Conservation (phyloP, 179 eudicot species). For the Camellia oleifera region DNA sequence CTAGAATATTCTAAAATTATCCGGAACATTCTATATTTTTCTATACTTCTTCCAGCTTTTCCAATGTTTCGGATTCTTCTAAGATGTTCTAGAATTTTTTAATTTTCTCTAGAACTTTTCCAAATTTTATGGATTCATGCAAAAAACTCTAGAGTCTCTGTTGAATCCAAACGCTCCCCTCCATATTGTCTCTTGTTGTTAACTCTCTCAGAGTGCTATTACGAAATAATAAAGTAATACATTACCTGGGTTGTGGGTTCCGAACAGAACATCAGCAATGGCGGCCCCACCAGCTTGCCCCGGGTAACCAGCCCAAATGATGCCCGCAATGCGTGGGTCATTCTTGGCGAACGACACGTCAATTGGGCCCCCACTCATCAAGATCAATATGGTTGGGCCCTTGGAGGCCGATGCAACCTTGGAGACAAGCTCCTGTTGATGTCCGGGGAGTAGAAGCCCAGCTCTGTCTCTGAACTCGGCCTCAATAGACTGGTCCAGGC, state of each 20-base stretch:
- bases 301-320: conserved; percentile 78
- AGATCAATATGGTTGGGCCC: conserved; percentile 52
- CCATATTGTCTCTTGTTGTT: no score
- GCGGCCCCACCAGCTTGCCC: conserved; percentile 78
- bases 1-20: no score
- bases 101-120: no score
- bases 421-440: conserved; percentile 59
- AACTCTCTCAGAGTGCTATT: no score
- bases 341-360: conserved; percentile 61
- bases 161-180: no score
- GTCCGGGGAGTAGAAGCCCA: conserved; percentile 61
- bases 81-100: no score
- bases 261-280: conserved; percentile 64
- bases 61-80: no score
- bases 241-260: conserved; percentile 58
- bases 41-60: no score
- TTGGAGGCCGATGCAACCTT: conserved; percentile 51
- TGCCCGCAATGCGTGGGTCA: conserved; percentile 48
- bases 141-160: no score
- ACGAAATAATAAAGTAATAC: neutral
- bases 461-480: conserved; percentile 62
- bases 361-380: conserved; percentile 75
- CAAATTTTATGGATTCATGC: no score
- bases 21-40: no score
- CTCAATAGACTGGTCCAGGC: conserved; percentile 72